Conservation (phyloP, 495 filamentous ascomycete species). For the Sordaria brevicollis region DNA sequence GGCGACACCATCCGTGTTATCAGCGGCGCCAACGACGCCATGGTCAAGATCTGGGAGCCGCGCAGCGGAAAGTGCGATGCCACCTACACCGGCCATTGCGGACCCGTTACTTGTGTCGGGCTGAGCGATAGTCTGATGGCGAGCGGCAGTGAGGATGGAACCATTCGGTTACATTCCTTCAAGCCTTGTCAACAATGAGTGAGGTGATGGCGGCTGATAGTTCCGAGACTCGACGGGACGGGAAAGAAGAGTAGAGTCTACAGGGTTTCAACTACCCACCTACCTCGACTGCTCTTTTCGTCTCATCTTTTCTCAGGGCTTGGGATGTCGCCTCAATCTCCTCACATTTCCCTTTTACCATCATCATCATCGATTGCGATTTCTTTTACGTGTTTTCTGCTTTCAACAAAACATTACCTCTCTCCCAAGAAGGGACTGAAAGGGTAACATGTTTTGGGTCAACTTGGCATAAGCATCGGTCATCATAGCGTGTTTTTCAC, state of each 20-base stretch:
- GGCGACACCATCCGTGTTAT: constrained; percentile 86
- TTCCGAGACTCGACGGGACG: constrained; percentile 22
- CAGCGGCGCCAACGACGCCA: constrained; percentile 81
- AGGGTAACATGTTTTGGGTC: not conserved
- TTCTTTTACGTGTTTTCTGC: not conserved
- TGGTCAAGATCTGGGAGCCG: constrained; percentile 95
- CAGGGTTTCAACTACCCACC: not conserved
- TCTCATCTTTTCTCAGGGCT: too few relatives aligned
- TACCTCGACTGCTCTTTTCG: not conserved
- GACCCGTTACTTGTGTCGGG: constrained; percentile 60
- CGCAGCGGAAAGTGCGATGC: constrained; percentile 81
- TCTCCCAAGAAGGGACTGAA: not conserved
- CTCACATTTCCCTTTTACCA: not conserved
- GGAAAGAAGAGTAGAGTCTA: constrained; percentile 22
- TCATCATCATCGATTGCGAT: not conserved
- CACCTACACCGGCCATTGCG: constrained; percentile 81
- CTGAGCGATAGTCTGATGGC: constrained; percentile 79
- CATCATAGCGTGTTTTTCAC: not conserved
- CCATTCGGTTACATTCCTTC: constrained; percentile 81
- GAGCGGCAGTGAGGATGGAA: constrained; percentile 86
- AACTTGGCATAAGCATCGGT: not conserved
- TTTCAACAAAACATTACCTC: not conserved
- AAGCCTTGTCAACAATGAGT: constrained; percentile 21
- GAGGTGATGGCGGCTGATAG: constrained; percentile 31
- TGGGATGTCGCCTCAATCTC: too few relatives aligned